Evolutionary conservation across 23 red algal genomes (phyloP), one percentile per base, ranked within the genome.

Genomic region (Chondrus crispus): DNA sequence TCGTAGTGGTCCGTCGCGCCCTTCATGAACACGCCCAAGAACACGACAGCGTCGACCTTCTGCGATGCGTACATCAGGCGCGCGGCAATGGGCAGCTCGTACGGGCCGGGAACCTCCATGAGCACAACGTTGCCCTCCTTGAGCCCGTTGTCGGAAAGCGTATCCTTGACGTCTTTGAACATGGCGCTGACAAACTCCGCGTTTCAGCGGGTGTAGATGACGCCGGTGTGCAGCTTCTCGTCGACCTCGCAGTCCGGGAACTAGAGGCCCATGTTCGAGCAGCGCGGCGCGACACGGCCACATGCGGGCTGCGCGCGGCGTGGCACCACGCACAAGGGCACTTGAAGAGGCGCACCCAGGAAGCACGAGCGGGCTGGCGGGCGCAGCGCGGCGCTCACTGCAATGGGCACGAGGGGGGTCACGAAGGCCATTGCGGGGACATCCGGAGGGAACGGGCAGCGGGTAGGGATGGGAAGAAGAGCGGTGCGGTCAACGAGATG

Each of bases 1-100:
- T 96, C 93, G 74, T 95, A 98, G 35, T 95, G 93, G 10, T 94
- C 82, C 4, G 96, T 95, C 69, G 94, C 96, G 62, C 96, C 96
- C 90, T 98, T 95, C 75, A 98, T 94, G 30, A 98, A 87, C 14
- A 91, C 58, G 9, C 93, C 96, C 29, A 94, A 28, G 46, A 82
- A 94, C 5, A 98, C 64, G 0, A 98, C 58, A 2, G 85, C 89
- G 74, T 98, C 96, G 46, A 98, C 90, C 42, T 94, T 94, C 48
- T 98, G 96, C 49, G 96, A 68, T 18, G 80, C 84, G 24, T 55
- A 87, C 96, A 98, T 94, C 30, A 95, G 85, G 47, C 96, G 80
- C 33, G 96, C 93, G 1, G 93, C 96, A 33, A 95, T 44, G 11
- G 96, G 96, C n/a, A 98, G 62, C 58, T 98, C 96, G 18, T 66